phyloP scores from a whole-genome alignment of 2,329 filamentous ascomycete species.

The Emergomyces pasteurianus region DNA sequence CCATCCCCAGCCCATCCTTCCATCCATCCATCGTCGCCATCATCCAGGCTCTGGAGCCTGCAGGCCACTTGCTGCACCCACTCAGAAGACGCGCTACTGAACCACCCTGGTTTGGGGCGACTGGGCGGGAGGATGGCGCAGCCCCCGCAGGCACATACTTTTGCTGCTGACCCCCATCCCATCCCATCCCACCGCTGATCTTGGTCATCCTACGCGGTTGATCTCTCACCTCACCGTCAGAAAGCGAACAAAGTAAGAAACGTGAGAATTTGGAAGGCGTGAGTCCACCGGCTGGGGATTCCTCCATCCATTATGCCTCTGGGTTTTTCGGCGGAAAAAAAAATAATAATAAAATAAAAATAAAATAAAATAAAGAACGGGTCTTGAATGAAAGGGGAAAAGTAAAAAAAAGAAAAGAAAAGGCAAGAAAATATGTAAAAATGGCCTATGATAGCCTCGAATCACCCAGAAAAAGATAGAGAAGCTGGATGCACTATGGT shows the following conservation, averaged over 20 bases:
- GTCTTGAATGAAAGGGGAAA: no score
- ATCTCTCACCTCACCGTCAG: neutral
- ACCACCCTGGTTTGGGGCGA: conserved; percentile 1
- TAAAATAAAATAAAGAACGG: no score
- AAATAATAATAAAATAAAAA: no score
- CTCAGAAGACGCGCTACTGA: neutral
- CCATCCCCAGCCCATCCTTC: no score
- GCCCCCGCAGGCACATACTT: neutral
- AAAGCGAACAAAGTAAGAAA: no score
- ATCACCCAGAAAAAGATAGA: neutral
- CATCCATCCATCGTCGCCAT: neutral
- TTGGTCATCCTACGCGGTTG: neutral
- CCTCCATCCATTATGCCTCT: neutral
- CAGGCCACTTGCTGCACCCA: neutral
- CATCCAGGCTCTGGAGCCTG: neutral
- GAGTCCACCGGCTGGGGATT: no score
- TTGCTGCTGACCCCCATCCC: neutral
- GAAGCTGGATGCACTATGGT: neutral
- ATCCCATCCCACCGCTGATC: conserved; percentile 3
- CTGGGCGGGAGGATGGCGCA: conserved; percentile 2
- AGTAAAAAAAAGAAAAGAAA: neutral
- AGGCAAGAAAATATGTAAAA: neutral
- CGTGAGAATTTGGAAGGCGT: no score
- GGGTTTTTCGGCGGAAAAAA: neutral
- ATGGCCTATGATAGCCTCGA: neutral